Conservation (phyloP, 495 filamentous ascomycete species). For the Sporormia fimetaria region DNA sequence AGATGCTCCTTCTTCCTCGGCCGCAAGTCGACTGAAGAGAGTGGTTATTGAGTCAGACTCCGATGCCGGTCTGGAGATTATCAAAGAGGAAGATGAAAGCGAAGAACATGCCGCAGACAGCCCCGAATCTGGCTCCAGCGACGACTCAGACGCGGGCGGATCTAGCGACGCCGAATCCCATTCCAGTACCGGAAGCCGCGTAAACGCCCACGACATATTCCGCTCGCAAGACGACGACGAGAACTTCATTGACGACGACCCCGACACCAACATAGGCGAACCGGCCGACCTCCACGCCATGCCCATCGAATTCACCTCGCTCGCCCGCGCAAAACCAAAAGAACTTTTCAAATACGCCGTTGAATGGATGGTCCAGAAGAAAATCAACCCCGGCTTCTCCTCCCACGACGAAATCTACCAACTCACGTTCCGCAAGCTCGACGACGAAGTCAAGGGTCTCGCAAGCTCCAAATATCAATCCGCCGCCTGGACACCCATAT, state of each 20-base stretch:
- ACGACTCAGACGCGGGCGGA: slow-evolving; percentile 11
- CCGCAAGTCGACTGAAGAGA: background rate
- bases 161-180: slow-evolving; percentile 14
- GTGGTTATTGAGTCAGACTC: slow-evolving; percentile 6
- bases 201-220: slow-evolving; percentile 27
- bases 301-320: slow-evolving; percentile 59
- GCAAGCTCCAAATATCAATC: slow-evolving; percentile 63
- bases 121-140: slow-evolving; percentile 1
- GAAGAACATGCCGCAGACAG: slow-evolving; percentile 6
- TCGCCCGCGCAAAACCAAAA: slow-evolving; percentile 54
- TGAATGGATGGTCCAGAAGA: slow-evolving; percentile 71
- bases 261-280: slow-evolving; percentile 51
- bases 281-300: slow-evolving; percentile 45
- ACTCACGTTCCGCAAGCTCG: slow-evolving; percentile 62
- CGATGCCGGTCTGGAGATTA: slow-evolving; percentile 15
- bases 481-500: slow-evolving; percentile 58
- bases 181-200: background rate
- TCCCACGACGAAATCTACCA: slow-evolving; percentile 53
- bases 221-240: slow-evolving; percentile 50
- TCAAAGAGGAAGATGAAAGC: slow-evolving; percentile 17
- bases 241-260: slow-evolving; percentile 56
- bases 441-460: slow-evolving; percentile 57
- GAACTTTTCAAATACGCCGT: slow-evolving; percentile 70
- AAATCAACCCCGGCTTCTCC: slow-evolving; percentile 64
- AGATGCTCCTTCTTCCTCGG: slow-evolving; percentile 8